These are phyloP conservation scores for Kluyveromyces siamensis DNA, from an alignment of 805 yeast genomes.

Conservation along the genomic window DNA sequence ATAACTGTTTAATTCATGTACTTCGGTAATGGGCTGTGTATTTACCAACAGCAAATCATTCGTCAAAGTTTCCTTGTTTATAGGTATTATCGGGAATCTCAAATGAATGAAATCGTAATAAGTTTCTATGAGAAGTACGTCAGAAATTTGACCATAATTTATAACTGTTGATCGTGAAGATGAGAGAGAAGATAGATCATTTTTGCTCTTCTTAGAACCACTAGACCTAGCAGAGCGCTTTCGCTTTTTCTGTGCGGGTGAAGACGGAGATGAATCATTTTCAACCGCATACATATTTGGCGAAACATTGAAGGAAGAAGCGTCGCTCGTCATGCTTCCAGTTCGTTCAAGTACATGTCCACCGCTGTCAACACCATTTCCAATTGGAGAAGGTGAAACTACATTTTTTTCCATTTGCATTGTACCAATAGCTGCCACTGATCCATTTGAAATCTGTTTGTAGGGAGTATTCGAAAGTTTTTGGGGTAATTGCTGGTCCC, in stretches of 20 bases:
- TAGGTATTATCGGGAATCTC: conserved; percentile 31
- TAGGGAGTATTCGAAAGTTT: background rate
- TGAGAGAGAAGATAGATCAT: background rate
- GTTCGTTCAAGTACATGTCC: conserved; percentile 1
- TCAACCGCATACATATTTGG: conserved; percentile 11
- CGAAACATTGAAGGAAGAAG: conserved; percentile 7
- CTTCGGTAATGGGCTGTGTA: conserved; percentile 23
- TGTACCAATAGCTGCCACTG: background rate
- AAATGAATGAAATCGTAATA: conserved; percentile 40
- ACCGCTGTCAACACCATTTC: background rate
- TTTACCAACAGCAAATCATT: conserved; percentile 22
- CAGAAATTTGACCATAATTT: conserved; percentile 23
- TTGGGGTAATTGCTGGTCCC: conserved; percentile 5
- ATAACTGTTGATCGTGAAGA: background rate
- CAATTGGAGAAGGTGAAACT: background rate
- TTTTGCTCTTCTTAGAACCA: background rate
- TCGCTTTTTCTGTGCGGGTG: background rate
- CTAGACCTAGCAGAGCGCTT: background rate
- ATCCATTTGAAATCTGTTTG: background rate
- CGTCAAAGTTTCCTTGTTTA: conserved; percentile 27
- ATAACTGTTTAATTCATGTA: conserved; percentile 26
- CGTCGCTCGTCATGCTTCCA: background rate
- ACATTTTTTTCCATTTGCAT: background rate
- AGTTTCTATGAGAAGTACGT: conserved; percentile 34
- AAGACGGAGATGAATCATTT: background rate